Base-by-base conservation (phyloP, 768 basidiomycete species). In the Trametes gibbosa region DNA sequence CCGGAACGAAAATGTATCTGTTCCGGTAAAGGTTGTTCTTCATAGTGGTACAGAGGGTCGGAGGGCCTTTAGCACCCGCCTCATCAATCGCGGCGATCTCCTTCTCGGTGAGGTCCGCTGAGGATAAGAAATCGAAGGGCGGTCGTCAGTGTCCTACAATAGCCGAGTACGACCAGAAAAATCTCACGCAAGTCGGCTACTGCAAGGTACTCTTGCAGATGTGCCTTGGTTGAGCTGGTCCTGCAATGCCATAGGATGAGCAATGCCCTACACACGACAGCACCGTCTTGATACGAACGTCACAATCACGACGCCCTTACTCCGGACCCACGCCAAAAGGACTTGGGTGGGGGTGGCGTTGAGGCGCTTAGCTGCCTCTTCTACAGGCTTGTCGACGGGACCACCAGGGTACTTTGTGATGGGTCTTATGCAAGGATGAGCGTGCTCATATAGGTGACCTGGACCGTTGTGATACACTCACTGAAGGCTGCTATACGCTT, bases 281-380 rank as follows among this genome's bases (percentile, higher is more conserved):
- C 29, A 4, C 9, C 47, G 53, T 24, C 34, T 16, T 17, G 17
- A 17, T 60, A 56, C 65, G 59, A 53, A 68, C 85, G 87, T 90
- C 59, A 89, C 84, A 50, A 89, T 81, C 6, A 84, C 81, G 1
- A 77, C 81, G 29, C 84, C 84, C 68, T 92, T 91, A 29, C 80
- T 77, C 64, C 77, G 80, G 1, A 83, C 83, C 89, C 90, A 92
- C 0, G 80, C 72, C 50, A 91, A 80, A 23, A 91, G 72, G 35
- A 89, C 83, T 64, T 92, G 90, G 1, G 80, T 81, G 0, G 84
- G 76, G 3, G 81, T 80, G n/a, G 81, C 81, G 7, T 80, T 78
- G 6, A 84, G 71, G 13, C 82, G 75, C 39, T 75, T 71, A 0
- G 86, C 86, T 14, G 82, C 81, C 17, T 76, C n/a, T n/a, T n/a